Evolutionary conservation across 2,329 filamentous ascomycete genomes (phyloP), one percentile per base, ranked within the genome.

Genomic region (Harringtonia lauricola): DNA sequence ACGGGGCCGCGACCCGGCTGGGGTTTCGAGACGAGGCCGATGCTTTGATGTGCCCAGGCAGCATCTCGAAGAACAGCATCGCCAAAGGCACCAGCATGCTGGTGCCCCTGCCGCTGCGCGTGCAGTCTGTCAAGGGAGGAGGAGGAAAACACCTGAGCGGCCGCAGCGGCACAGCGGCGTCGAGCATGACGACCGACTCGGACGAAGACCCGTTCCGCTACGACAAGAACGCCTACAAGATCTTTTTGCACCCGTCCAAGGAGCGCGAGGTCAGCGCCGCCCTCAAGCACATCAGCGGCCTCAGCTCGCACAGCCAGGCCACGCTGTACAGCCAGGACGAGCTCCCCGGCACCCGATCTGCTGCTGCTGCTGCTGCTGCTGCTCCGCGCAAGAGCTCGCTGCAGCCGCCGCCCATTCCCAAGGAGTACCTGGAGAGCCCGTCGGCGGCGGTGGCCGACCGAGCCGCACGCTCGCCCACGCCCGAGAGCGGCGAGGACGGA

Each of bases 201-300:
- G 60, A 61, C 28, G 55, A 59, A 1, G 67, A 72, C 34, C 68
- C 64, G 0, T 73, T 72, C 54, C 59, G 59, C 39, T 72, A 70
- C 47, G 68, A 72, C 49, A 58, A 55, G 29, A 57, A 58, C 9
- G 48, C 55, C 2, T 67, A 67, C 47, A 59, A 56, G 14, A 46
- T 57, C 10, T 65, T 65, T 33, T 50, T 69, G 9, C 55, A 60
- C 8, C 54, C 61, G 4, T 55, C 59, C 2, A 61, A 59, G 44
- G 67, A 71, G 47, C 57, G 62, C 43, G 65, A 71, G 12, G 59
- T 71, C 14, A 71, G 65, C 43, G 58, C 52, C 21, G 62, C 59
- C 8, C 59, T 70, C 18, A 59, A 58, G 24, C 56, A 54, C 18
- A 47, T 58, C 19, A 57, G 59, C 26, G 47, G 48, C 8, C 19